These are phyloP conservation scores for Austroboletus niveus DNA, from an alignment of 1,284 basidiomycete species.

Conservation along the genomic window DNA sequence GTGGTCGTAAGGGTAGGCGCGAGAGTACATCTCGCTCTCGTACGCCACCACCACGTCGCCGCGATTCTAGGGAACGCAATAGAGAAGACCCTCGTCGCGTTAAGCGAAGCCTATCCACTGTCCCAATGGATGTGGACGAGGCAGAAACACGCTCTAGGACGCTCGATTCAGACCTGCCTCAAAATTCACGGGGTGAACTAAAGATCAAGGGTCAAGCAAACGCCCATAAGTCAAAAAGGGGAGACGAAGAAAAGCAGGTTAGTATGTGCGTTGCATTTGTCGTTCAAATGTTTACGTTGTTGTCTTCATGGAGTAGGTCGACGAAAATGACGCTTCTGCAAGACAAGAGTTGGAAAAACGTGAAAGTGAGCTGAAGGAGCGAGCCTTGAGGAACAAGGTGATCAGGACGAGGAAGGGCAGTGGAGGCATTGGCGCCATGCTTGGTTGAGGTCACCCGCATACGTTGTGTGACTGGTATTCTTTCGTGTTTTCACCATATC, in stretches of 20 bases:
- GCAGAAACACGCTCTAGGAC: slow-evolving; percentile 18
- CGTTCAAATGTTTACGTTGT: slow-evolving; percentile 2
- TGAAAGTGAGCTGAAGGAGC: slow-evolving; percentile 75
- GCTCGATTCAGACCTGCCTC: slow-evolving; percentile 33
- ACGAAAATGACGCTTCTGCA: slow-evolving; percentile 9
- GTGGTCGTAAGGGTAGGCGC: slow-evolving; percentile 31
- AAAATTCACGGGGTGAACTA: slow-evolving; percentile 46
- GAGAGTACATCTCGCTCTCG: slow-evolving; percentile 28
- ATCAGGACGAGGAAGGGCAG: slow-evolving; percentile 62
- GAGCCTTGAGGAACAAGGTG: slow-evolving; percentile 77
- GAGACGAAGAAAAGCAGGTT: slow-evolving; percentile 36
- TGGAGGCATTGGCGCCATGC: slow-evolving; percentile 14
- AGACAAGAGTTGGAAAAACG: slow-evolving; percentile 51
- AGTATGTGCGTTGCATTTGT: slow-evolving; percentile 16
- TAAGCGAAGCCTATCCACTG: slow-evolving; percentile 25
- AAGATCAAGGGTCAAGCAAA: slow-evolving; percentile 67
- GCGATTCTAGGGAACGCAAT: slow-evolving; percentile 29
- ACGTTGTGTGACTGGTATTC: slow-evolving; percentile 21
- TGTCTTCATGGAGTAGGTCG: slow-evolving; percentile 21
- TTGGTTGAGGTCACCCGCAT: slow-evolving; percentile 18
- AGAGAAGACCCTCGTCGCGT: slow-evolving; percentile 27
- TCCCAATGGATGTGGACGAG: slow-evolving; percentile 47
- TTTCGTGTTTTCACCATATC: slow-evolving; percentile 12
- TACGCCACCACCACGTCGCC: slow-evolving; percentile 25
- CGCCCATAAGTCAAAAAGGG: slow-evolving; percentile 54